Percentiles rank a stretch among this genome's conserved stretches.
Evolutionary conservation across 1,284 basidiomycete genomes (phyloP).

Genomic region (Xerocomus minutiporus): DNA sequence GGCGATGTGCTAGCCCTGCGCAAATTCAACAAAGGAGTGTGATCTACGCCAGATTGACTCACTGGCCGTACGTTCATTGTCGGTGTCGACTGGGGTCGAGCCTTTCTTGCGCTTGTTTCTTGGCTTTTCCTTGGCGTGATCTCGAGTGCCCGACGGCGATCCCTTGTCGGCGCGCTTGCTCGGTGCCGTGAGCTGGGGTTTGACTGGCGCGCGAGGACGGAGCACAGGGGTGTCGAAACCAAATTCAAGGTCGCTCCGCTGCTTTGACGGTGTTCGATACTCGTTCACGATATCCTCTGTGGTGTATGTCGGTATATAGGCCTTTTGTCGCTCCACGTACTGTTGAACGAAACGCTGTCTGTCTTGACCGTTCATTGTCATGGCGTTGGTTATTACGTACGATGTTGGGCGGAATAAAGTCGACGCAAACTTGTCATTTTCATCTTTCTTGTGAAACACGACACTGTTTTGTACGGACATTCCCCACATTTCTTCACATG

Average conservation of each 20-base stretch:
- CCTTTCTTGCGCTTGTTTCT: conserved; percentile 15
- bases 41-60: conserved; percentile 2
- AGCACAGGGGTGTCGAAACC: conserved; percentile 59
- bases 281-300: conserved; percentile 39
- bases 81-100: conserved; percentile 14
- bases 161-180: conserved; percentile 1
- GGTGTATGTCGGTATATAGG: conserved; percentile 43
- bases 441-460: conserved; percentile 8
- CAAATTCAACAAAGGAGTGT: not conserved
- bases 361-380: conserved; percentile 28
- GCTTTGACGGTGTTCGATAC: conserved; percentile 12
- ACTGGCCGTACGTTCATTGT: conserved; percentile 37
- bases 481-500: not conserved
- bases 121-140: conserved; percentile 17
- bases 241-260: conserved; percentile 20
- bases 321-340: conserved; percentile 49
- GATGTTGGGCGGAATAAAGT: not conserved
- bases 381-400: conserved; percentile 1
- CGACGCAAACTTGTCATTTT: not conserved
- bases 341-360: conserved; percentile 41
- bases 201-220: conserved; percentile 40
- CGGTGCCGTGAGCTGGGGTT: conserved; percentile 1
- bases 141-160: conserved; percentile 6
- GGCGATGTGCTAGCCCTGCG: conserved; percentile 52
- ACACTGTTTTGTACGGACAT: not conserved